Evolutionary conservation across 306 rosid species (phyloP), one percentile per base, ranked within the genome.

Genomic region (Corylus heterophylla): DNA sequence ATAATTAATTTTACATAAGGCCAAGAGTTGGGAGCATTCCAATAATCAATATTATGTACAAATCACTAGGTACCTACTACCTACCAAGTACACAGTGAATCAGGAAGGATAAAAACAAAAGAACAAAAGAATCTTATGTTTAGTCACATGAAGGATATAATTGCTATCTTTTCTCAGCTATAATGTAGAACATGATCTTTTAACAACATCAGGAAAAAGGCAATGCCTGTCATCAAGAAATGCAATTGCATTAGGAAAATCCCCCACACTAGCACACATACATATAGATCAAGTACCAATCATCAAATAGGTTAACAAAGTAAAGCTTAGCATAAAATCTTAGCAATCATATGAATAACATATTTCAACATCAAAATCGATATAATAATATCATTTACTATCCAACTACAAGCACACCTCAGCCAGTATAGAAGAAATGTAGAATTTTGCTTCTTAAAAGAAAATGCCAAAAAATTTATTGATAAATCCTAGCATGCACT

Each of bases 121-220:
- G 68, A 42, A 22, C 1, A 67, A 45, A 71, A 22, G 22, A 22
- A 22, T 22, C 22, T 22, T 22, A 22, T 22, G 22, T 22, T 29
- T 54, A 58, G 69, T 54, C 7, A 66, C n/a, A 52, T 14, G 91
- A n/a, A 72, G 76, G 79, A 90, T 91, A 75, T 83, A 88, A 66
- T 69, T 75, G 83, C 91, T 92, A 54, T 91, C 93, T 89, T 87
- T 92, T 86, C 83, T 92, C 84, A 95, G 68, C 98, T 96, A 91
- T 78, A 90, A 48, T 13, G 96, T 90, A 39, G 97, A 90, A 49
- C 98, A 97, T 48, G 98, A 93, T 83, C 87, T 93, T 92, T 88
- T 89, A 76, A 95, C 88, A 39, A 84, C 69, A 74, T 95, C 98
- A 11, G 86, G 86, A 64, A 93, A 95, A 68, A 93, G 88, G 44